Conservation (phyloP, 345 rosid genomes). For the Carallia brachiata region DNA sequence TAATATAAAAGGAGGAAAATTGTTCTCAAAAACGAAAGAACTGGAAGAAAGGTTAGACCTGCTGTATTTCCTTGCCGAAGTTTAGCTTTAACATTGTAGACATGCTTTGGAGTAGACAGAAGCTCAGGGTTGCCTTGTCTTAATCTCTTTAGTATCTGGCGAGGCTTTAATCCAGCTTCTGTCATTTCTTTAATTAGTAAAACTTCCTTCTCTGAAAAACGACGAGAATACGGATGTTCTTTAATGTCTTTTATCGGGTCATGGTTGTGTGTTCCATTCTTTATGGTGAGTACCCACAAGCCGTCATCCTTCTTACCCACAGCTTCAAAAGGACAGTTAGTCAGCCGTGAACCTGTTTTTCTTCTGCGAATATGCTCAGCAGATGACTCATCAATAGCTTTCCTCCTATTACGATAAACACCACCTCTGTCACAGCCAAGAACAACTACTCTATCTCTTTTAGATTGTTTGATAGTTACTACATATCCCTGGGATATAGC, state of each 20-base stretch:
- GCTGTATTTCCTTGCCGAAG: conserved; percentile 57
- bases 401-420: conserved; percentile 61
- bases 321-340: conserved; percentile 69
- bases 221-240: conserved; percentile 67
- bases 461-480: conserved; percentile 57
- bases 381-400: conserved; percentile 42
- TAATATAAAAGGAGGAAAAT: background rate
- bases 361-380: conserved; percentile 43
- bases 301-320: conserved; percentile 67
- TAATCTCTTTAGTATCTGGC: conserved; percentile 63
- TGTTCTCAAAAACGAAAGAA: conserved; percentile 1
- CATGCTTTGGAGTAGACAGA: conserved; percentile 70
- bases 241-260: conserved; percentile 63
- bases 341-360: conserved; percentile 57
- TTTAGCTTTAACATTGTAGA: conserved; percentile 72
- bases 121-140: conserved; percentile 69
- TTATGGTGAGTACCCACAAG: conserved; percentile 57
- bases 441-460: conserved; percentile 56
- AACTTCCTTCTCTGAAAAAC: conserved; percentile 58
- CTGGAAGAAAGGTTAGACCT: conserved; percentile 28
- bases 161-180: conserved; percentile 69
- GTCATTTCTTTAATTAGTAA: conserved; percentile 65
- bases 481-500: conserved; percentile 58
- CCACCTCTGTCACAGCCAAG: conserved; percentile 66
- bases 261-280: conserved; percentile 63